These are phyloP conservation scores for Termitomyces sp. DNA, from an alignment of 768 basidiomycete species.

Conservation along the genomic window DNA sequence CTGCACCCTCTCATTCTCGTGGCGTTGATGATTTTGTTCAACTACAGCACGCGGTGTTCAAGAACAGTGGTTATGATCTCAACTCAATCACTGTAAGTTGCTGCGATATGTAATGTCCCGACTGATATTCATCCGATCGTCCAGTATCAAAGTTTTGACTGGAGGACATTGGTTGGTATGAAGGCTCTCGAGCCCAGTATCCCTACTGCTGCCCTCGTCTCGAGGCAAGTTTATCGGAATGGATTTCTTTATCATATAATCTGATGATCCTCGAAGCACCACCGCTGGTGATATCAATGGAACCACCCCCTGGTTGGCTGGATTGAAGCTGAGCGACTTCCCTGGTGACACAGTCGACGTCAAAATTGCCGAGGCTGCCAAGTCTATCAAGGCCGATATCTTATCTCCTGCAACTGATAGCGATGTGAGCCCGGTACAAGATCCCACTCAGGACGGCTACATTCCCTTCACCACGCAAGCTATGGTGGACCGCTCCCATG, in stretches of 20 bases:
- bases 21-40: slow-evolving; percentile 56
- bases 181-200: slow-evolving; percentile 58
- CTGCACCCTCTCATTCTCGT: slow-evolving; percentile 43
- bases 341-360: slow-evolving; percentile 52
- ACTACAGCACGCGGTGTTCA: slow-evolving; percentile 55
- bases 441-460: slow-evolving; percentile 39
- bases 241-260: neutral
- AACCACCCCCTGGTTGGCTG: slow-evolving; percentile 65
- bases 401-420: slow-evolving; percentile 55
- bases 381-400: slow-evolving; percentile 55
- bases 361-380: slow-evolving; percentile 65
- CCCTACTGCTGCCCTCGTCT: slow-evolving; percentile 58
- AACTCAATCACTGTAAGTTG: slow-evolving; percentile 54
- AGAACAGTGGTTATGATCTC: slow-evolving; percentile 51
- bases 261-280: slow-evolving; percentile 27
- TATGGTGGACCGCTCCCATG: slow-evolving; percentile 66
- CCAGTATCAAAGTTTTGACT: slow-evolving; percentile 80
- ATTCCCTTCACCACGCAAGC: slow-evolving; percentile 56
- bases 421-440: slow-evolving; percentile 30
- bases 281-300: slow-evolving; percentile 32
- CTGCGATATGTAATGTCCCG: neutral
- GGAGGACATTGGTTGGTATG: slow-evolving; percentile 71
- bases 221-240: slow-evolving; percentile 39
- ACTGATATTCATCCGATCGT: neutral
- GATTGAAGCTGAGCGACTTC: slow-evolving; percentile 57